Base-by-base conservation (phyloP, 2,329 filamentous ascomycete genomes). In the Teratosphaeria zuluensis region DNA sequence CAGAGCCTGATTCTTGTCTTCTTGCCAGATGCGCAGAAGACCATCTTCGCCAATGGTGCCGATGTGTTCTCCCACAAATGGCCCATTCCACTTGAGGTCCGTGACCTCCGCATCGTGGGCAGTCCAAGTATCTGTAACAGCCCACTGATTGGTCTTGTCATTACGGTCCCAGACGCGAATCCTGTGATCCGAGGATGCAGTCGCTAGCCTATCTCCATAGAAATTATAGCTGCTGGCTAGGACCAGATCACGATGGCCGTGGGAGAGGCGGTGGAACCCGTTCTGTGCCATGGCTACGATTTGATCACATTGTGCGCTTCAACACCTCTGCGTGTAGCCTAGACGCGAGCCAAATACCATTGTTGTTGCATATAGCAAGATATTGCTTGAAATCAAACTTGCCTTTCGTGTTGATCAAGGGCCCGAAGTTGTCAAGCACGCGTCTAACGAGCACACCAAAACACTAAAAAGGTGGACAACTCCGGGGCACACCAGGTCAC, bases 41-140 rank as follows among this genome's bases (percentile, higher is more conserved):
- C 92, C 90, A 68, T 96, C 92, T 68, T 92, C 88, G 62, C 89
- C 90, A 60, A 96, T 88, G 57, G 89, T 95, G 58, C 87, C 92
- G 65, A 97, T 79, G 67, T 95, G 84, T 70, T 94, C 90, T 65
- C 94, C 94, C 60, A 94, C 86, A 63, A 89, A 92, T 0, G 91
- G 89, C 0, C 91, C 90, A 59, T 95, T 89, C 92, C 92, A 97
- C 80, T 94, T 90, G 57, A 95, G 85, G 81, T 96, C 90, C 61
- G 91, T 80, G 62, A 97, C 88, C 74, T 96, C 91, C 55, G 90
- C 90, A 70, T 90, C 88, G 72, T 97, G 92, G 19, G 90, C 92
- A 54, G 83, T 85, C 90, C 92, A 96, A 58, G 84, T 90, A 75
- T 97, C 92, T 70, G 86, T 88, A 42, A 94, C 77, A 56, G 84